Evolutionary conservation across 306 rosid genomes (phyloP).

Genomic region (Cicer chorassanicum): DNA sequence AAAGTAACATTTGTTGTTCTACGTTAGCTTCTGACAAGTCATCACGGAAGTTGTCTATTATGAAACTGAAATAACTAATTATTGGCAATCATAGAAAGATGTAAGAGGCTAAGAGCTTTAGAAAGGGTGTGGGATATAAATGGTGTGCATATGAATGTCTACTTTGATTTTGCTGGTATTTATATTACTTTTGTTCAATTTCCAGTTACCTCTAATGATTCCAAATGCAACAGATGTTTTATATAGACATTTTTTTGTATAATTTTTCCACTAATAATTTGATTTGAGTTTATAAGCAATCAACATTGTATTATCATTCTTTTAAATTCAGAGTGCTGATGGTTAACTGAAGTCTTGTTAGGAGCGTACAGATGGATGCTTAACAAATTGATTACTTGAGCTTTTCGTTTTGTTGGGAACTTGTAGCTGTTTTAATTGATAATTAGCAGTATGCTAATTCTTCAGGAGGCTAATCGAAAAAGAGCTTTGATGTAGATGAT

Average conservation of each 20-base stretch:
- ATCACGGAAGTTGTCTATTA: slow-evolving; percentile 8
- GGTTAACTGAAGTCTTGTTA: slow-evolving; percentile 49
- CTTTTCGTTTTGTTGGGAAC: slow-evolving; percentile 47
- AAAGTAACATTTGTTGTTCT: slow-evolving; percentile 25
- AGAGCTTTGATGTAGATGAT: slow-evolving; percentile 47
- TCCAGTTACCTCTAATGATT: slow-evolving; percentile 13
- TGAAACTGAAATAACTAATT: slow-evolving; percentile 23
- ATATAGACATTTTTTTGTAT: background rate
- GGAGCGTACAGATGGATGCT: slow-evolving; percentile 51
- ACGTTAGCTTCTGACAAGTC: slow-evolving; percentile 20
- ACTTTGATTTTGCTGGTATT: slow-evolving; percentile 36
- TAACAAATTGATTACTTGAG: slow-evolving; percentile 34
- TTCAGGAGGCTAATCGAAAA: slow-evolving; percentile 49
- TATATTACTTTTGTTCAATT: slow-evolving; percentile 19
- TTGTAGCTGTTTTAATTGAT: slow-evolving; percentile 43
- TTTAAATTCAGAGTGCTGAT: slow-evolving; percentile 48
- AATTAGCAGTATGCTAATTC: slow-evolving; percentile 46
- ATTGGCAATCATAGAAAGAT: slow-evolving; percentile 24
- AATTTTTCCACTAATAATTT: slow-evolving; percentile 5
- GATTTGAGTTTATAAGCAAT: slow-evolving; percentile 21
- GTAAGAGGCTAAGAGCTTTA: background rate
- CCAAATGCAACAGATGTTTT: slow-evolving; percentile 26
- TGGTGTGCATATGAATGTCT: slow-evolving; percentile 8
- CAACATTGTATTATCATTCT: slow-evolving; percentile 1
- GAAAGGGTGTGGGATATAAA: slow-evolving; percentile 19